Percentiles rank a stretch among this genome's conserved stretches.
Evolutionary conservation across 345 rosid species (phyloP).

Genomic region (Eucalyptus erythrocorys): DNA sequence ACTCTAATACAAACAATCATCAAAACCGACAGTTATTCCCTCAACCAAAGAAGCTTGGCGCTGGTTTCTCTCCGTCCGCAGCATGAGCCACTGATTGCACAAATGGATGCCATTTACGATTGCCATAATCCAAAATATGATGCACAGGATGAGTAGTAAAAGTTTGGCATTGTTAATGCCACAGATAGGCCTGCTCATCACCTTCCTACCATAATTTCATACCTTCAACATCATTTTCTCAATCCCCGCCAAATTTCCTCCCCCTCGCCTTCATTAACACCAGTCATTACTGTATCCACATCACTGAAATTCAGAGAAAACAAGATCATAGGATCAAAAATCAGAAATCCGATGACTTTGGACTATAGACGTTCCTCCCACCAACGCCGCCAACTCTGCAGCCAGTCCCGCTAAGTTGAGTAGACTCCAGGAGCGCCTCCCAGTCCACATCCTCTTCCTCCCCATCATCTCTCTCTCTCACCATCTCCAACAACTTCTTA

Average conservation of each 20-base stretch:
- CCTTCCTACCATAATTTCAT: not conserved
- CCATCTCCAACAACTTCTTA: slow-evolving; percentile 39
- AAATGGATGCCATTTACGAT: not conserved
- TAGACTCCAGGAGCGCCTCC: slow-evolving; percentile 54
- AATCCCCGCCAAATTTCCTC: not conserved
- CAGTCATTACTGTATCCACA: not conserved
- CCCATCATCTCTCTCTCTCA: slow-evolving; percentile 29
- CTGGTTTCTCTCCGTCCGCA: not conserved
- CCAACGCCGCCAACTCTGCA: slow-evolving; percentile 2
- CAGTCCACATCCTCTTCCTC: slow-evolving; percentile 31
- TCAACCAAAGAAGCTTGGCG: not conserved
- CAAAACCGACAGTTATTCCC: not conserved
- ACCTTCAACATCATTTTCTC: not conserved
- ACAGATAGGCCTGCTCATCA: not conserved
- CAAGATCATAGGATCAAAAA: not conserved
- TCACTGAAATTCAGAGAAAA: not conserved
- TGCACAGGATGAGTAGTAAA: not conserved
- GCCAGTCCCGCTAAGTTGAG: slow-evolving; percentile 29
- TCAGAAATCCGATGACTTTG: not conserved
- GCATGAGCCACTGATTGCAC: not conserved
- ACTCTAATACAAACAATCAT: not conserved
- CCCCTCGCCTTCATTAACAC: not conserved
- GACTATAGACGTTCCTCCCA: not conserved
- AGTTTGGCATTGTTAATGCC: not conserved
- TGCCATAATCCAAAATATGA: not conserved